These are phyloP conservation scores for Stygiomarasmius scandens DNA, from an alignment of 1,284 basidiomycete genomes.

Conservation along the genomic window DNA sequence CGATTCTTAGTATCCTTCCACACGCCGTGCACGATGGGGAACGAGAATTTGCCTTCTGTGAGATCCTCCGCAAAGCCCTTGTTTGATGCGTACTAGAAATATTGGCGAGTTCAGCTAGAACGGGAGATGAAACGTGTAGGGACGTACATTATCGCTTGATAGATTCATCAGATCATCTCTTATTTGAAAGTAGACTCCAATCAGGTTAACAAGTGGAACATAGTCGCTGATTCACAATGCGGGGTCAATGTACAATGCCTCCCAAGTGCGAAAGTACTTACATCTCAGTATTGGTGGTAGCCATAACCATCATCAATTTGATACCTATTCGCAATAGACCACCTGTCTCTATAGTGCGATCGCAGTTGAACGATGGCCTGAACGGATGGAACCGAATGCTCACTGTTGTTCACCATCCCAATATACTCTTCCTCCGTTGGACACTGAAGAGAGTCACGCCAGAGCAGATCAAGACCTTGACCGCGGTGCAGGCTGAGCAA, in stretches of 20 bases:
- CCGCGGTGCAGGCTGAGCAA: slow-evolving; percentile 91
- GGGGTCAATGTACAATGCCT: background rate
- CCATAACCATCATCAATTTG: slow-evolving; percentile 94
- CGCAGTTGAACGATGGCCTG: no score
- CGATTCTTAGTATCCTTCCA: slow-evolving; percentile 1
- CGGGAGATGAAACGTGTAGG: no score
- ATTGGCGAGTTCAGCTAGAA: no score
- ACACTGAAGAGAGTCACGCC: slow-evolving; percentile 90
- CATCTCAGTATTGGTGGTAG: slow-evolving; percentile 65
- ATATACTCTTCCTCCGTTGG: slow-evolving; percentile 96
- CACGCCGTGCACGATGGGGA: slow-evolving; percentile 82
- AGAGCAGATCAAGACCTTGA: slow-evolving; percentile 93
- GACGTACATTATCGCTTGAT: slow-evolving; percentile 74
- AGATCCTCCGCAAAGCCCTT: slow-evolving; percentile 96
- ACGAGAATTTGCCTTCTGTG: slow-evolving; percentile 96
- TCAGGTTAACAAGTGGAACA: slow-evolving; percentile 90
- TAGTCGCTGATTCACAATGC: slow-evolving; percentile 47
- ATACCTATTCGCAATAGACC: slow-evolving; percentile 91
- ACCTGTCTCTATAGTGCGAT: slow-evolving; percentile 78
- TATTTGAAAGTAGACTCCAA: slow-evolving; percentile 95
- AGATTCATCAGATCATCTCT: slow-evolving; percentile 97
- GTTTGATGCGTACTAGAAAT: slow-evolving; percentile 79
- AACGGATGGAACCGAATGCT: no score
- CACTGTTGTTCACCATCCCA: slow-evolving; percentile 95
- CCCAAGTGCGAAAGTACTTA: slow-evolving; percentile 42